Evolutionary conservation across 2,329 filamentous ascomycete genomes (phyloP), one percentile per base, ranked within the genome.

Genomic region (Tothia fuscella): DNA sequence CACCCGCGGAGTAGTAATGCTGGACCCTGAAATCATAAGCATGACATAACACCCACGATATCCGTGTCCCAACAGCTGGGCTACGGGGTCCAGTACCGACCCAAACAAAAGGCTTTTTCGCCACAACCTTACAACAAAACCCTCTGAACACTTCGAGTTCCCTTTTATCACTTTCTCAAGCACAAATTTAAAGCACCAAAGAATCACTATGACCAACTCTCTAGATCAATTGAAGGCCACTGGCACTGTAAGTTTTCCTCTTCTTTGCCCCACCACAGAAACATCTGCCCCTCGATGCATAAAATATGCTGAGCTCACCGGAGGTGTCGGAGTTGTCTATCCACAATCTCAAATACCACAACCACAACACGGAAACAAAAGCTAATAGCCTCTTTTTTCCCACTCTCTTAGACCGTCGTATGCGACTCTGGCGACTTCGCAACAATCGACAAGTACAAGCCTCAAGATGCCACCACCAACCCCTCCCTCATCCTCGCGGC

Each of bases 401-500:
- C n/a, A n/a, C n/a, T n/a, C n/a, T n/a, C n/a, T n/a, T 60, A 91
- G 86, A 82, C 85, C 51, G 91, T 96, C 61, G 91, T 96, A 66
- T 89, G 83, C 66, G 91, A 96, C 73, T 94, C 89, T 67, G 91
- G 88, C 80, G 82, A 71, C 60, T 65, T 67, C 53, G 64, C 69
- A 78, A 88, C 88, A 66, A 98, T 98, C 66, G 88, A 75, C 74
- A 95, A 96, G 75, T 98, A 98, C 80, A 93, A 94, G 80, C 91
- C 91, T 51, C 88, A 98, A 76, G 91, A 98, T 84, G 91, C 91
- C 61, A 98, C 91, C 65, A 98, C 91, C 72, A 98, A 98, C 80
- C 91, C 91, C 47, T 96, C 91, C 50, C 76, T 98, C 64, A 96
- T 98, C 68, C 82, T 98, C 62, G 89, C 88, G 53, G 91, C 91